Evolutionary conservation across 108 stramenopile genomes (phyloP).

Genomic region (Hondaea fermentalgiana): DNA sequence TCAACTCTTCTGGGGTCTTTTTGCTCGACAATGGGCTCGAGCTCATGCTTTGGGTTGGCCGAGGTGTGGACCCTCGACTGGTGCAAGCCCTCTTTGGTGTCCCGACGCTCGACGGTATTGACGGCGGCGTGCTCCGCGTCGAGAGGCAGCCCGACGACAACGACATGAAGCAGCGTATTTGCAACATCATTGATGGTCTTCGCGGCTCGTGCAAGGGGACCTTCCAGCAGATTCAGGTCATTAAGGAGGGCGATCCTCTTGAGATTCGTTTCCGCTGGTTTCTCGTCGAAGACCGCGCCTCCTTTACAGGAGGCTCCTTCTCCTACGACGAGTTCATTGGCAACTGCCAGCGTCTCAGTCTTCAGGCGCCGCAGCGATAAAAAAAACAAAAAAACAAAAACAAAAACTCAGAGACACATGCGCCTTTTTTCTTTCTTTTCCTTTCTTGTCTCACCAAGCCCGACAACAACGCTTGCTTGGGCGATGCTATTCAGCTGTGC

Average conservation of each 20-base stretch:
- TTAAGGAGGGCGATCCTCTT: slow-evolving; percentile 67
- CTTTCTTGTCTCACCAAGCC: no score
- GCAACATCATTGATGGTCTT: slow-evolving; percentile 65
- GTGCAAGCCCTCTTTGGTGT: slow-evolving; percentile 73
- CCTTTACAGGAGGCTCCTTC: slow-evolving; percentile 81
- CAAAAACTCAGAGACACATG: no score
- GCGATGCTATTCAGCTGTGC: no score
- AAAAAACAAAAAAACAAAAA: neutral
- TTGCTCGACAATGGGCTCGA: slow-evolving; percentile 85
- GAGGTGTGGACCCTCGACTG: slow-evolving; percentile 63
- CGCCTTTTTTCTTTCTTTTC: no score
- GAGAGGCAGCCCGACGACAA: neutral
- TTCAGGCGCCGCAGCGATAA: neutral
- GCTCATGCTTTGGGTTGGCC: slow-evolving; percentile 87
- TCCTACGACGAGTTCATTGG: slow-evolving; percentile 82
- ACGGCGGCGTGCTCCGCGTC: slow-evolving; percentile 43
- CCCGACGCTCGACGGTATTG: slow-evolving; percentile 67
- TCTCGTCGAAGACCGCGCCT: slow-evolving; percentile 87
- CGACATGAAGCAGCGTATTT: slow-evolving; percentile 63
- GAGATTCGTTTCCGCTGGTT: slow-evolving; percentile 84
- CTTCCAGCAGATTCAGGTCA: slow-evolving; percentile 65
- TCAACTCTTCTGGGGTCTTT: slow-evolving; percentile 72
- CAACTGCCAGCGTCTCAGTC: neutral
- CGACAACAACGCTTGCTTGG: no score
- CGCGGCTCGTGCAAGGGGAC: slow-evolving; percentile 54